Evolutionary conservation across 2,329 filamentous ascomycete species (phyloP).

Genomic region (Pyrenochaeta sp.): DNA sequence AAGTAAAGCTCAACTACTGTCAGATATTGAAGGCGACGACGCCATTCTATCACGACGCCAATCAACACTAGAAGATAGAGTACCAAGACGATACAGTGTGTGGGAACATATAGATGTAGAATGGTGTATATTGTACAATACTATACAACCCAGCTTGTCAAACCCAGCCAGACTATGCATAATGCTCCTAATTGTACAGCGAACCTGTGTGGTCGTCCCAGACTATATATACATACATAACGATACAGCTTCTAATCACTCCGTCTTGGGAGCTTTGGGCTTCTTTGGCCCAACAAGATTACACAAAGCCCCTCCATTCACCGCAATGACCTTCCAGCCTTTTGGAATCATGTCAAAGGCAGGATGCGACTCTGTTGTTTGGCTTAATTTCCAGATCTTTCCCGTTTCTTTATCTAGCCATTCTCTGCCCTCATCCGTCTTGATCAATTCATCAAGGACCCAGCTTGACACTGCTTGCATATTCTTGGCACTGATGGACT

Average conservation of each 20-base stretch:
- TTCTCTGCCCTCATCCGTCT: conserved; percentile 66
- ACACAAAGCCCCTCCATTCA: conserved; percentile 72
- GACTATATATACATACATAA: background rate
- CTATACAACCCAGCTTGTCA: too few species aligned
- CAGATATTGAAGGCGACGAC: too few species aligned
- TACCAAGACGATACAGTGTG: background rate
- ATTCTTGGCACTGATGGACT: background rate
- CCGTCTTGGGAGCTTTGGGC: background rate
- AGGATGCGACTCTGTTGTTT: conserved; percentile 9
- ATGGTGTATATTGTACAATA: too few species aligned
- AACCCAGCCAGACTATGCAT: background rate
- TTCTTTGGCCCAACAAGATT: conserved; percentile 69
- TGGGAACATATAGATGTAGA: background rate
- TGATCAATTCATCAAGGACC: conserved; percentile 68
- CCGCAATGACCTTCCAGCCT: conserved; percentile 67
- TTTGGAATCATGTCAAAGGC: conserved; percentile 19
- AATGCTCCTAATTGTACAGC: background rate
- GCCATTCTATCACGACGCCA: background rate
- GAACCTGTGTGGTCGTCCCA: background rate
- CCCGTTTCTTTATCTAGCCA: conserved; percentile 55
- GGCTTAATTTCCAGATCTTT: conserved; percentile 43
- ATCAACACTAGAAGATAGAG: background rate
- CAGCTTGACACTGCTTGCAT: conserved; percentile 61
- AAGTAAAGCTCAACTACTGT: too few species aligned
- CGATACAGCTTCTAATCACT: background rate